These are phyloP conservation scores for Canna indica DNA, from an alignment of 176 grass and related monocot species.

Conservation along the genomic window DNA sequence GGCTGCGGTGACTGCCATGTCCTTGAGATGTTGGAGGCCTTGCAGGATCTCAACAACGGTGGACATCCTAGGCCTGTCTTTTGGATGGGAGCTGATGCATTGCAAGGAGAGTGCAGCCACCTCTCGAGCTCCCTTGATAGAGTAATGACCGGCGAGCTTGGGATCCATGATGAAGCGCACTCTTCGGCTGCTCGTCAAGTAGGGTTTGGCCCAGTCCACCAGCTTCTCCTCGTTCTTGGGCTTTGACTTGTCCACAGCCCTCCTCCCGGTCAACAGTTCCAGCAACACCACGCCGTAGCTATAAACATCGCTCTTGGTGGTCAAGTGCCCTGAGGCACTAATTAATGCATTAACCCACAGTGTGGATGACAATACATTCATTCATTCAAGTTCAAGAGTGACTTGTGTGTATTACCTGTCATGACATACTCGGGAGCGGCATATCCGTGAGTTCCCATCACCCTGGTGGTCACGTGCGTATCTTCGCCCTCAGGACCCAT, in stretches of 20 bases:
- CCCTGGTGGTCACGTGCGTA: constrained; percentile 85
- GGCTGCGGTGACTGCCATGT: constrained; percentile 70
- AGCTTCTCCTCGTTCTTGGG: constrained; percentile 56
- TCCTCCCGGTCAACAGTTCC: constrained; percentile 79
- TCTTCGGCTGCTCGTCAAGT: constrained; percentile 59
- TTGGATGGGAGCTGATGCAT: constrained; percentile 64
- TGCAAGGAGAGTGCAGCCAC: constrained; percentile 48
- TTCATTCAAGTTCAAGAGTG: too few relatives aligned
- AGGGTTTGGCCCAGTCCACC: constrained; percentile 59
- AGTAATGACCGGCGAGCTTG: constrained; percentile 50
- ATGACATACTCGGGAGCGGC: constrained; percentile 87
- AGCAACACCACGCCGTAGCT: constrained; percentile 85
- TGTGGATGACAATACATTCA: too few relatives aligned
- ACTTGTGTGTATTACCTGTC: constrained; percentile 32
- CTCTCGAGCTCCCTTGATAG: constrained; percentile 57
- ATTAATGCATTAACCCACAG: not conserved
- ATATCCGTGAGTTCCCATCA: constrained; percentile 98
- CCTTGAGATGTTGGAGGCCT: constrained; percentile 51
- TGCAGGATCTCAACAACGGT: constrained; percentile 51
- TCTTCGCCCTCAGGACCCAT: constrained; percentile 85
- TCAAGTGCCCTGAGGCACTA: constrained; percentile 43
- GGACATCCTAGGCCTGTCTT: constrained; percentile 53
- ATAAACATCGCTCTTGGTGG: constrained; percentile 80
- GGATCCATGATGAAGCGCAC: constrained; percentile 76
- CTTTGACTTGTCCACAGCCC: constrained; percentile 54